These are phyloP conservation scores for Plectosphaerella sp. DNA, from an alignment of 2,329 filamentous ascomycete species.

Conservation along the genomic window DNA sequence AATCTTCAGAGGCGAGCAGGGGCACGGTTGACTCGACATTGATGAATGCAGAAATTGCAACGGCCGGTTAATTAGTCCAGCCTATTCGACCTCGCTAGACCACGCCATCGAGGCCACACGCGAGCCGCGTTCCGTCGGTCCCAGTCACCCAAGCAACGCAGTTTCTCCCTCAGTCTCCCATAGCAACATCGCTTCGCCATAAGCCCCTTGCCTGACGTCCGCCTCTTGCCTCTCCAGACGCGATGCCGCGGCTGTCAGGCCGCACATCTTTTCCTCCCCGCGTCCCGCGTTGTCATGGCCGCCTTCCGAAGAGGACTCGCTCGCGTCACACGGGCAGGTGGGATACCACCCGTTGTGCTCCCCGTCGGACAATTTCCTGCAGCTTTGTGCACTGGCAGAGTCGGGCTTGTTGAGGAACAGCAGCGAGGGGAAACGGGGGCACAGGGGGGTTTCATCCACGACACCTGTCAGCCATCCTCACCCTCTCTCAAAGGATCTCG, in stretches of 20 bases:
- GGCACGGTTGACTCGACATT: slow-evolving; percentile 31
- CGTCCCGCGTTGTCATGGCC: not conserved
- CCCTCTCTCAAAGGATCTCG: not conserved
- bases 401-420: not conserved
- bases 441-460: not conserved
- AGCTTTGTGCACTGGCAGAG: not conserved
- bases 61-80: too few species aligned
- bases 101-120: too few species aligned
- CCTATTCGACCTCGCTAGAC: too few species aligned
- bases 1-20: slow-evolving; percentile 17
- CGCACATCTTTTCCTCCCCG: not conserved
- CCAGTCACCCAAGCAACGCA: too few species aligned
- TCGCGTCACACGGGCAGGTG: not conserved
- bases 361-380: slow-evolving; percentile 9
- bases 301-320: not conserved
- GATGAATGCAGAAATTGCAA: not conserved
- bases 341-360: slow-evolving; percentile 5
- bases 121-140: too few species aligned
- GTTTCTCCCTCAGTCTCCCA: too few species aligned
- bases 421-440: not conserved
- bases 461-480: not conserved
- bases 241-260: not conserved
- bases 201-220: too few species aligned
- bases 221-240: not conserved
- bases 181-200: too few species aligned